Evolutionary conservation across 2,329 filamentous ascomycete genomes (phyloP).

Genomic region (Diaporthe australafricana): DNA sequence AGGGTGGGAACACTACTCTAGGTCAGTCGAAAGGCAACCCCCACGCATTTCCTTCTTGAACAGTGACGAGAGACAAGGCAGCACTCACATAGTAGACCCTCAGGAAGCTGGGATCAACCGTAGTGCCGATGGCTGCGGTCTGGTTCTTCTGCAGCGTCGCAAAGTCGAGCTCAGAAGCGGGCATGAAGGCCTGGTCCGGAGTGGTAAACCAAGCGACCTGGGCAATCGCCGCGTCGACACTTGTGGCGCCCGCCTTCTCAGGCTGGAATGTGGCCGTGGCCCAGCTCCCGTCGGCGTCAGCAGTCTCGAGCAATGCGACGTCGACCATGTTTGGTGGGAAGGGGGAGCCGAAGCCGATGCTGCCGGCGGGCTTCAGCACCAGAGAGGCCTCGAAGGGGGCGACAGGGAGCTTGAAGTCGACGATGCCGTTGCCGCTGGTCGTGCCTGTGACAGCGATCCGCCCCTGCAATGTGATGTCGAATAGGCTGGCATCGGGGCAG

Average conservation of each 20-base stretch:
- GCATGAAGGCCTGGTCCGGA: slow-evolving; percentile 9
- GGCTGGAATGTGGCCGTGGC: slow-evolving; percentile 29
- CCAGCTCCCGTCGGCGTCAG: slow-evolving; percentile 22
- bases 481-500: slow-evolving; percentile 21
- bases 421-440: slow-evolving; percentile 5
- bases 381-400: slow-evolving; percentile 13
- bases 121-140: slow-evolving; percentile 18
- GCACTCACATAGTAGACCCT: slow-evolving; percentile 31
- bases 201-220: slow-evolving; percentile 31
- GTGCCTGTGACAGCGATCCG: slow-evolving; percentile 16
- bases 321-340: slow-evolving; percentile 25
- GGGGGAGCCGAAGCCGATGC: slow-evolving; percentile 27
- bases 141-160: slow-evolving; percentile 12
- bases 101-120: slow-evolving; percentile 29
- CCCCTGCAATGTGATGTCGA: slow-evolving; percentile 25
- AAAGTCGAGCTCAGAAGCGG: slow-evolving; percentile 26
- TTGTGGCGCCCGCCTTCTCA: slow-evolving; percentile 18
- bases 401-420: slow-evolving; percentile 30
- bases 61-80: neutral
- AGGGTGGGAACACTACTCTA: slow-evolving; percentile 8
- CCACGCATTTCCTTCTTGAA: neutral
- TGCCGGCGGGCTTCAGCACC: slow-evolving; percentile 31
- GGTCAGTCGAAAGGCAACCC: neutral
- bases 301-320: slow-evolving; percentile 3
- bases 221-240: slow-evolving; percentile 6